Evolutionary conservation across 345 rosid genomes (phyloP), one percentile per base, ranked within the genome.

Genomic region (Murraya koenigii): DNA sequence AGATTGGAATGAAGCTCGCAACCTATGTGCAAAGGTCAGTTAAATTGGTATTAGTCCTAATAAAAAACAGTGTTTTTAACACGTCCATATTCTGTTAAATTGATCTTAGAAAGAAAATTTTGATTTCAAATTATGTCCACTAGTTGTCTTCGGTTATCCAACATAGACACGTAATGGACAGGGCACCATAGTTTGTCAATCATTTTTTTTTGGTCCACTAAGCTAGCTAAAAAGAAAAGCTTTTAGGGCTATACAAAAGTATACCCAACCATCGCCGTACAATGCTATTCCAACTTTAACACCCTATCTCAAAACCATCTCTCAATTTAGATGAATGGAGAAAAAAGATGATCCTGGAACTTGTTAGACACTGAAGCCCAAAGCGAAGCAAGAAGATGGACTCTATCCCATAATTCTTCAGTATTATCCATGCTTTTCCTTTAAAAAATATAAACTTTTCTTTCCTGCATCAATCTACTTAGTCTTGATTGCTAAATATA

Each of bases 11-110:
- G 74, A 81, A 75, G 97, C 97, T 9, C 94, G 99, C 67, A 94
- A 84, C 84, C 84, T 80, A 63, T 94, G 98, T 88, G 98, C 98
- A 59, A 91, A 94, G 98, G 99, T 94, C 74, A 22, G 96, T 91
- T 36, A 69, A 74, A 61, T 60, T 62, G 59, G 61, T 69, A 52
- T 78, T 41, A 38, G 71, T 79, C 65, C 64, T 52, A 6, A 30
- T 61, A 56, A 73, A 66, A 63, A 36, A 28, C 33, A 52, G 19
- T 72, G 38, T 58, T 38, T 65, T 20, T 63, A 70, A 60, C 64
- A 49, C 3, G 19, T 69, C 22, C n/a, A 61, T 33, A 23, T 64
- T 26, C 56, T 55, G 23, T 68, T 33, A 64, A 32, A 7, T 32
- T 64, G 68, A 22, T 33, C 13, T 64, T 33, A 5, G 41, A 33